These are phyloP conservation scores for Vigna reflexopilosa DNA, from an alignment of 306 rosid genomes.

Conservation along the genomic window DNA sequence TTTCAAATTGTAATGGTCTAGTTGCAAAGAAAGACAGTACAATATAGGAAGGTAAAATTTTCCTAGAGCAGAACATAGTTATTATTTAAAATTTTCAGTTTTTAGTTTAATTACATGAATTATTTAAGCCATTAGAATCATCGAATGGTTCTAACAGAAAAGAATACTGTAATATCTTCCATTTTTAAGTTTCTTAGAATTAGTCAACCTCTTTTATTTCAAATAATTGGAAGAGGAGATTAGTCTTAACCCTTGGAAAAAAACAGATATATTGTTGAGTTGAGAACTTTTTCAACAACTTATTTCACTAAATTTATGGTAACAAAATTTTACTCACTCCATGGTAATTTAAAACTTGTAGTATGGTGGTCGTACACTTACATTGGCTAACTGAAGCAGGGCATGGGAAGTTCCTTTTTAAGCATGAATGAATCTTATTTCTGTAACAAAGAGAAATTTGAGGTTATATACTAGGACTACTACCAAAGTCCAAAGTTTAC, in stretches of 20 bases:
- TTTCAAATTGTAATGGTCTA: background rate
- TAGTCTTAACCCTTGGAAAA: background rate
- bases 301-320: background rate
- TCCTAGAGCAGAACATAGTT: background rate
- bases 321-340: background rate
- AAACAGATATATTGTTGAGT: background rate
- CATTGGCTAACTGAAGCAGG: slow-evolving; percentile 46
- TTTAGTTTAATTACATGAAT: background rate
- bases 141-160: slow-evolving; percentile 13
- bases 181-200: slow-evolving; percentile 12
- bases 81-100: background rate
- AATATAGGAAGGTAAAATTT: slow-evolving; percentile 9
- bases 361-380: slow-evolving; percentile 45
- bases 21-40: background rate
- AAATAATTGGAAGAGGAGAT: background rate
- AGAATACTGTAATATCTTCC: slow-evolving; percentile 1
- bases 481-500: slow-evolving; percentile 34
- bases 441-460: slow-evolving; percentile 49
- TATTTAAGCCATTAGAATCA: slow-evolving; percentile 6
- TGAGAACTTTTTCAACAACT: slow-evolving; percentile 8
- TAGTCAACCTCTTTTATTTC: slow-evolving; percentile 20
- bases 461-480: slow-evolving; percentile 26
- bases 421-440: slow-evolving; percentile 62
- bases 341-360: slow-evolving; percentile 4
- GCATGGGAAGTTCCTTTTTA: slow-evolving; percentile 80